These are phyloP conservation scores for Boletellus sp. DNA, from an alignment of 1,284 basidiomycete species.

Conservation along the genomic window DNA sequence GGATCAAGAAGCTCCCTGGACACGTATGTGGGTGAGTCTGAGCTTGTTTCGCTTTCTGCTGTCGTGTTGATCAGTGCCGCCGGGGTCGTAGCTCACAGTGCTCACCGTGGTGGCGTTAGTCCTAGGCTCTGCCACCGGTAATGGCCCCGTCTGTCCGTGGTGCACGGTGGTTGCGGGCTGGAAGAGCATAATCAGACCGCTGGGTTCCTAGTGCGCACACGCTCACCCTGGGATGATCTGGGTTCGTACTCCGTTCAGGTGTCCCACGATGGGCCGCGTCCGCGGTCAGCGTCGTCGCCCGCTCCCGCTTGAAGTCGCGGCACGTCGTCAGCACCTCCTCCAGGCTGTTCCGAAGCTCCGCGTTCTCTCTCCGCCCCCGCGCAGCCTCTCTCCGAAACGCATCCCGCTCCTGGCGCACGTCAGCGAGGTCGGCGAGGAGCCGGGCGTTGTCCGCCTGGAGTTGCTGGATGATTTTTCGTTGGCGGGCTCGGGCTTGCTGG, in stretches of 20 bases:
- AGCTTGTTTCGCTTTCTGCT: background rate
- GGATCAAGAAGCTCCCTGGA: background rate
- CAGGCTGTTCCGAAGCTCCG: slow-evolving; percentile 20
- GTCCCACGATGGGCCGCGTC: background rate
- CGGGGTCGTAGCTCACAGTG: background rate
- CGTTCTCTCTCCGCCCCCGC: slow-evolving; percentile 18
- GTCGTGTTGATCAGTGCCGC: background rate
- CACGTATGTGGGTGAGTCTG: background rate
- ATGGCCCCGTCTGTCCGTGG: background rate
- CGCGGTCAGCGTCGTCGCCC: slow-evolving; percentile 4
- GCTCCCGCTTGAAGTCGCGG: slow-evolving; percentile 25
- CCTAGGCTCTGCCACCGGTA: background rate
- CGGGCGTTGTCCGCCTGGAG: slow-evolving; percentile 22
- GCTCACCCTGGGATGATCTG: background rate
- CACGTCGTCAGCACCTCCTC: slow-evolving; percentile 17
- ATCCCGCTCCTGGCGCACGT: slow-evolving; percentile 27
- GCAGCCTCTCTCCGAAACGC: slow-evolving; percentile 20
- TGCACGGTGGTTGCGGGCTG: background rate
- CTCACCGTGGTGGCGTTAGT: background rate
- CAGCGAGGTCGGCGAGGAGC: slow-evolving; percentile 21
- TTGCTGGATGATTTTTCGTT: slow-evolving; percentile 25
- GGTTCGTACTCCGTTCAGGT: background rate
- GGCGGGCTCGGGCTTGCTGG: slow-evolving; percentile 22
- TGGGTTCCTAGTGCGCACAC: background rate
- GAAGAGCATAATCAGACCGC: too few species aligned